A percentile compares a stretch with the other conserved stretches of the same genome.
phyloP scores from a whole-genome alignment of 2,329 filamentous ascomycete species.

The Cyphellophora attinorum region DNA sequence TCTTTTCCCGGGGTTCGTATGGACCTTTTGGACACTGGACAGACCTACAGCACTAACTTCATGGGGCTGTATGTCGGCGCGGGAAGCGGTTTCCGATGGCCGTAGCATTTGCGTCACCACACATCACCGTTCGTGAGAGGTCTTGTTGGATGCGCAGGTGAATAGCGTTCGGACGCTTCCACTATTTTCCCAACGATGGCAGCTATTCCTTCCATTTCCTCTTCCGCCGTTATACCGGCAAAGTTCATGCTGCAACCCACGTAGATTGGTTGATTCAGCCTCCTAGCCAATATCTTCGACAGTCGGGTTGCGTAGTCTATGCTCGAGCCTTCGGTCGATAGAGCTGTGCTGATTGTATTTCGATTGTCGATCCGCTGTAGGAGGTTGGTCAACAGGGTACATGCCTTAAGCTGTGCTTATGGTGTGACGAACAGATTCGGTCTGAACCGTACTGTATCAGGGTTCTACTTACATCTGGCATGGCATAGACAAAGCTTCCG shows the following conservation, averaged over 20 bases:
- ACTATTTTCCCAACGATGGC: conserved; percentile 62
- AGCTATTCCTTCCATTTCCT: conserved; percentile 85
- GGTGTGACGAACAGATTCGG: not conserved
- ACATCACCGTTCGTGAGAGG: too few species aligned
- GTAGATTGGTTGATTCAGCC: conserved; percentile 67
- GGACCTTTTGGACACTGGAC: too few species aligned
- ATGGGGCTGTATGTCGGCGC: too few species aligned
- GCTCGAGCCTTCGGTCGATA: conserved; percentile 66
- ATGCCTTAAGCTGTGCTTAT: conserved; percentile 2
- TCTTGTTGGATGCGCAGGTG: too few species aligned
- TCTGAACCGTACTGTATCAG: not conserved
- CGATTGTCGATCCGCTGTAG: conserved; percentile 31
- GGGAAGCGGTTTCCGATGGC: too few species aligned
- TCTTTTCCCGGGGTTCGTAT: too few species aligned
- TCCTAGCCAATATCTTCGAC: conserved; percentile 72
- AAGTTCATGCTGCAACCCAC: conserved; percentile 83
- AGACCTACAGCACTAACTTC: too few species aligned
- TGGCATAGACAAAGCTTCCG: conserved; percentile 87
- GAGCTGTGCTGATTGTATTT: conserved; percentile 55
- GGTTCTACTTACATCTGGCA: conserved; percentile 67
- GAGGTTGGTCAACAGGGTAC: too few species aligned
- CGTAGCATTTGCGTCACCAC: too few species aligned
- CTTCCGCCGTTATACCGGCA: conserved; percentile 71
- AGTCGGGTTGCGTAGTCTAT: conserved; percentile 80
- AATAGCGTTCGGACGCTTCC: conserved; percentile 22